These are phyloP conservation scores for Kitagawia praeruptora DNA, from an alignment of 129 eudicot species.

Conservation along the genomic window DNA sequence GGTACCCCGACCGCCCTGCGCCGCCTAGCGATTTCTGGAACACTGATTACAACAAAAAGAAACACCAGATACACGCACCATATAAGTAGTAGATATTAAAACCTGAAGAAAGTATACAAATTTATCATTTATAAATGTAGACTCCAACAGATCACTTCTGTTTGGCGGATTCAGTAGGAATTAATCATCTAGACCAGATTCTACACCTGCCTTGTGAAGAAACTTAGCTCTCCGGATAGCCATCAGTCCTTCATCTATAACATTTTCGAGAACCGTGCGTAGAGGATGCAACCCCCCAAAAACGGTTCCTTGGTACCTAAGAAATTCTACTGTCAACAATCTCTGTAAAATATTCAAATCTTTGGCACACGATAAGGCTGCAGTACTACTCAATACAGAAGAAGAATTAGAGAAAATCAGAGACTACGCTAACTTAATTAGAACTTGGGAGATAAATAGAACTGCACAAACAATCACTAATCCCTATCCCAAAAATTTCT, in stretches of 20 bases:
- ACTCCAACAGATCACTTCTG: conserved; percentile 71
- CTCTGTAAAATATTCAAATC: not conserved
- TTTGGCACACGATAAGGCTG: not conserved
- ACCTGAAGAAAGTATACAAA: not conserved
- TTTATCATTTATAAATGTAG: conserved; percentile 10
- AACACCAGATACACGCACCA: no score
- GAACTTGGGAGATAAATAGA: not conserved
- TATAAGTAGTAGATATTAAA: not conserved
- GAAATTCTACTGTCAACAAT: not conserved
- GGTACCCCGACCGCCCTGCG: no score
- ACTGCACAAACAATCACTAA: not conserved
- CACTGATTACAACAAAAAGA: no score
- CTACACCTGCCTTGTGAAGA: conserved; percentile 89
- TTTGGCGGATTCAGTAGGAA: conserved; percentile 69
- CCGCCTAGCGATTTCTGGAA: no score
- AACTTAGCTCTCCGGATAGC: conserved; percentile 82
- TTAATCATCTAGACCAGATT: conserved; percentile 69
- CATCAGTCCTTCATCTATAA: conserved; percentile 79
- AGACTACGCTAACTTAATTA: not conserved
- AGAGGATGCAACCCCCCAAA: conserved; percentile 99
- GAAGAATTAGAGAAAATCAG: not conserved
- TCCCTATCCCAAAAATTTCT: no score
- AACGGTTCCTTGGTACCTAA: conserved; percentile 91
- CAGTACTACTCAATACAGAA: not conserved
- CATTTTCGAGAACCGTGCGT: conserved; percentile 74